phyloP scores from a whole-genome alignment of 2,329 filamentous ascomycete genomes.

The Fusarium irregulare region DNA sequence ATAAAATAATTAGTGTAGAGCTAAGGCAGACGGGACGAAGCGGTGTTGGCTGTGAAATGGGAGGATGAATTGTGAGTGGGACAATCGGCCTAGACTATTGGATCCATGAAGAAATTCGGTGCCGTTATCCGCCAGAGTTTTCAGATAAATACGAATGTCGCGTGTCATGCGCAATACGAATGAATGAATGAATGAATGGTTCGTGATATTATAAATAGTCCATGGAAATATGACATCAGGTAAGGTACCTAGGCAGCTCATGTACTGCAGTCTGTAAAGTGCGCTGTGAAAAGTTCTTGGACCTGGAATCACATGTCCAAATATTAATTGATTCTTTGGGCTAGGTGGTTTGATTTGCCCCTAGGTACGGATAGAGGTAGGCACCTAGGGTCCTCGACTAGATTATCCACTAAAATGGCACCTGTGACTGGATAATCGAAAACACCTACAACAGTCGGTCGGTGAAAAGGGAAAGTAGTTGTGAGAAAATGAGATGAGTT shows the following conservation, averaged over 20 bases:
- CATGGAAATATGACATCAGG: neutral
- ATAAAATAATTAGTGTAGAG: conserved; percentile 8
- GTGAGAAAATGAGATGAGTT: conserved; percentile 3
- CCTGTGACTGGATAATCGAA: conserved; percentile 13
- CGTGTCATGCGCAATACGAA: conserved; percentile 24
- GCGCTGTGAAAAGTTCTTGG: neutral
- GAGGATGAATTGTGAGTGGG: conserved; percentile 38
- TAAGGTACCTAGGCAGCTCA: neutral
- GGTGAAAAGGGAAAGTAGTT: conserved; percentile 6
- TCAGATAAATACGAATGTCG: conserved; percentile 28
- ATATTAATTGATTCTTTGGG: neutral
- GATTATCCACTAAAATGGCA: conserved; percentile 22
- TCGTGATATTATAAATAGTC: conserved; percentile 4
- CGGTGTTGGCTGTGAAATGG: conserved; percentile 35
- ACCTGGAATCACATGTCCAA: conserved; percentile 30
- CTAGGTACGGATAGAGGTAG: neutral
- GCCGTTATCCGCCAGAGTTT: conserved; percentile 35
- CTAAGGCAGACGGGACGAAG: conserved; percentile 30
- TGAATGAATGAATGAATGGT: neutral
- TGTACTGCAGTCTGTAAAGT: neutral
- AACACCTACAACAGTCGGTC: conserved; percentile 7
- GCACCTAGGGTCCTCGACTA: neutral
- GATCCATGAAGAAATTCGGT: conserved; percentile 39
- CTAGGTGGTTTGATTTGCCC: neutral
- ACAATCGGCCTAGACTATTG: conserved; percentile 42